A percentile compares a stretch with the other conserved stretches of the same genome.
phyloP scores from a whole-genome alignment of 2,329 filamentous ascomycete genomes.

The Pseudogymnoascus sp. region DNA sequence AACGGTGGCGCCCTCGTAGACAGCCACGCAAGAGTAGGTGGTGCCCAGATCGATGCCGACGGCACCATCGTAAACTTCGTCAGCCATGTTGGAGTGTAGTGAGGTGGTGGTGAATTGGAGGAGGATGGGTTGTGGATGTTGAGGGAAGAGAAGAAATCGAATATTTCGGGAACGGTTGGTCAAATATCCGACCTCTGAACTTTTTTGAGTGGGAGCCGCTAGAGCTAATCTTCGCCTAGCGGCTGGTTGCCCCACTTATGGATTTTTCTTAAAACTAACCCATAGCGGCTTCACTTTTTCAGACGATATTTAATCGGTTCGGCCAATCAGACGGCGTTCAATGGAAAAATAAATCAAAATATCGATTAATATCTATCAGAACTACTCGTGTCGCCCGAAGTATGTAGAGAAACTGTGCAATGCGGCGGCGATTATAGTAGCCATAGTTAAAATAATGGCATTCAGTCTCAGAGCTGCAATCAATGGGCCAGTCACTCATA shows the following conservation, averaged over 20 bases:
- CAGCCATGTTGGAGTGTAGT: conserved; percentile 64
- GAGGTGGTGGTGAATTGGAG: conserved; percentile 14
- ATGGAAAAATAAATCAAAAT: neutral
- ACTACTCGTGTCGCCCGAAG: neutral
- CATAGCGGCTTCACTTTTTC: neutral
- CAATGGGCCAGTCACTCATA: neutral
- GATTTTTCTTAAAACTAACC: neutral
- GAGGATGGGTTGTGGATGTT: conserved; percentile 16
- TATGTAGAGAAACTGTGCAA: neutral
- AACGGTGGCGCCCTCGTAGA: conserved; percentile 98
- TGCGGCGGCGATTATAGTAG: neutral
- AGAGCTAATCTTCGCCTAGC: neutral
- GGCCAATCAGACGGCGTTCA: neutral
- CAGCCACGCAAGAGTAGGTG: conserved; percentile 99
- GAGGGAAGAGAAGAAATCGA: conserved; percentile 10
- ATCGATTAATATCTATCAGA: neutral
- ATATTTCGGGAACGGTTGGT: neutral
- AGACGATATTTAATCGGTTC: neutral
- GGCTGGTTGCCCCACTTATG: neutral
- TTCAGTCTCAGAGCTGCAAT: neutral
- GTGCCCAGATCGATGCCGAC: conserved; percentile 99
- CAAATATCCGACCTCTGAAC: conserved; percentile 10
- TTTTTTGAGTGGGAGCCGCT: conserved; percentile 4
- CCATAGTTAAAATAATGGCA: neutral
- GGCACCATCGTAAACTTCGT: conserved; percentile 99